Evolutionary conservation across 495 filamentous ascomycete species (phyloP), one percentile per base, ranked within the genome.

Genomic region (Penicillium pulvis): DNA sequence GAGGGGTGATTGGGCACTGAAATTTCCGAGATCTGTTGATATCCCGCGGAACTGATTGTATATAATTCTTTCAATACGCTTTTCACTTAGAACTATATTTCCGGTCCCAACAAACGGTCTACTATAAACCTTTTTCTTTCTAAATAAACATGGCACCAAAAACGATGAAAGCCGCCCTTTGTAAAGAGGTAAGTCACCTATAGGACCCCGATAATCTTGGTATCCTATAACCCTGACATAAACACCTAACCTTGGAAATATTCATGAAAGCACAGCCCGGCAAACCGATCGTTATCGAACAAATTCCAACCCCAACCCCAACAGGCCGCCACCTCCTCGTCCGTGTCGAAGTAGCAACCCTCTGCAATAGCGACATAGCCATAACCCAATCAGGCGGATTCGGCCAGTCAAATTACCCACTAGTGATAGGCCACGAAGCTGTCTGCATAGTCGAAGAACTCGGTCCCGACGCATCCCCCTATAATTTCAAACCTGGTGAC

Each of bases 341-440:
- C 53, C 43, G 51, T 16, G 53, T 66, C 49, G 31, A 55, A 41
- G 59, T 48, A 4, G 63, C 59, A 20, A 60, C 63, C 10, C 59
- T 66, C 43, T 66, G 60, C 57, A 53, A 60, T 48, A 57, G 53
- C 26, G 63, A 66, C 30, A 6, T 61, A 11, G 36, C 26, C 11
- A 31, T 65, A 12, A 31, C 55, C 17, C 23, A 31, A 4, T 33
- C 19, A 39, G 31, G 33, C 35, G 36, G 16, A 12, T 26, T n/a
- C 46, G 5, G 53, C 20, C 5, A 17, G 12, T 3, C 23, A 23
- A 5, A 33, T 17, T n/a, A 45, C 56, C 49, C 51, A 17, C 45
- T 56, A 14, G 60, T 66, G 14, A 16, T 62, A 6, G 63, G 63
- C 35, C 63, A 66, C 30, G 63, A 66, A 51, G 63, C 60, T 9